Evolutionary conservation across 176 grass and related monocot species (phyloP).

Genomic region (Oryza brachyantha): DNA sequence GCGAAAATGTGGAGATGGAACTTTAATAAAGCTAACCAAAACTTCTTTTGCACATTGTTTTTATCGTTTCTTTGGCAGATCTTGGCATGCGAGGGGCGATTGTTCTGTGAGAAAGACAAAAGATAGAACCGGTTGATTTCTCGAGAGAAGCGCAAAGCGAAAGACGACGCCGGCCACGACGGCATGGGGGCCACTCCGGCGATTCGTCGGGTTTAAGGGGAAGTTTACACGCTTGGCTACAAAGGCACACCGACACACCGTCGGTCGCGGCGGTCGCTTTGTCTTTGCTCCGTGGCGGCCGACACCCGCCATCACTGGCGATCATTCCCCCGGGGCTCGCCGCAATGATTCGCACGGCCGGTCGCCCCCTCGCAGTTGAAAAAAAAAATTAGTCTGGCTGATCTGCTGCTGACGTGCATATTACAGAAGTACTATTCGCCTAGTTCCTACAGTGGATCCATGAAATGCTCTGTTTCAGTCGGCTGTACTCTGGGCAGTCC

Average conservation of each 20-base stretch:
- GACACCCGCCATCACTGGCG: conserved; percentile 3
- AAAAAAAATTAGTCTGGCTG: neutral
- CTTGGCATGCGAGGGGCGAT: neutral
- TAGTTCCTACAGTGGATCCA: neutral
- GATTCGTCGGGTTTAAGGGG: neutral
- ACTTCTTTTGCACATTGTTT: too few species aligned
- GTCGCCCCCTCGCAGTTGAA: neutral
- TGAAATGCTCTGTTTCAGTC: neutral
- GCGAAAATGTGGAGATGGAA: too few species aligned
- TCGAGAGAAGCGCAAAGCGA: conserved; percentile 16
- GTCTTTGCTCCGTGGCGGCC: conserved; percentile 35
- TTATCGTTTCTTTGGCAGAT: neutral
- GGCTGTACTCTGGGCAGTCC: too few species aligned
- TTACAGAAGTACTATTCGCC: neutral
- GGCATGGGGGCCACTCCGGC: neutral
- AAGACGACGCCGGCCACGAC: conserved; percentile 19
- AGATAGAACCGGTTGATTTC: neutral
- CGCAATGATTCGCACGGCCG: neutral
- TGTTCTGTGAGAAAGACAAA: neutral
- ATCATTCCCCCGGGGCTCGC: too few species aligned
- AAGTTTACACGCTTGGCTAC: neutral
- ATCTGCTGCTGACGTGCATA: neutral
- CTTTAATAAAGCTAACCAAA: too few species aligned
- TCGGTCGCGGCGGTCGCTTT: conserved; percentile 19
- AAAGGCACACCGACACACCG: conserved; percentile 36